Evolutionary conservation across 768 basidiomycete genomes (phyloP).

Genomic region (Filobasidium wieringae): DNA sequence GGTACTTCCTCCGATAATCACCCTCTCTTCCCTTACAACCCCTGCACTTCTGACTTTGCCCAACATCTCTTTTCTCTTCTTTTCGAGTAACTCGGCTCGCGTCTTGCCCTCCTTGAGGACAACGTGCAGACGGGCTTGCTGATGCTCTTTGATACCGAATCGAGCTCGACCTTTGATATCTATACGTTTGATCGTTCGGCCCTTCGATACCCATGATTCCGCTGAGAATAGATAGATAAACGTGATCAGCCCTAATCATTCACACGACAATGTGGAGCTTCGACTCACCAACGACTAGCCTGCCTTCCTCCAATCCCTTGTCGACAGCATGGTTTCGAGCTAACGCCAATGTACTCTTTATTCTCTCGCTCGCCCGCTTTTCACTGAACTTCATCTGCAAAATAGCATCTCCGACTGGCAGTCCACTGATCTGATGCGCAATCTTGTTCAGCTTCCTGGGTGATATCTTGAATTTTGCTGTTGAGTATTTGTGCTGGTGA

Average conservation of each 20-base stretch:
- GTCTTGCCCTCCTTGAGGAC: slow-evolving; percentile 72
- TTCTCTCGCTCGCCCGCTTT: slow-evolving; percentile 72
- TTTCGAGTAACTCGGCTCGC: slow-evolving; percentile 51
- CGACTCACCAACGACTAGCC: slow-evolving; percentile 68
- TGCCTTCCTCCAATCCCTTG: slow-evolving; percentile 59
- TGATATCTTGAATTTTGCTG: slow-evolving; percentile 83
- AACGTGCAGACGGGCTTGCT: slow-evolving; percentile 61
- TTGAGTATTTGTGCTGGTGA: slow-evolving; percentile 78
- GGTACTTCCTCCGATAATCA: slow-evolving; percentile 21
- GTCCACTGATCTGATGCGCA: slow-evolving; percentile 68
- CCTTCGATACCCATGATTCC: slow-evolving; percentile 90
- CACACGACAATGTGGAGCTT: background rate
- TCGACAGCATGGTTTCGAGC: slow-evolving; percentile 78
- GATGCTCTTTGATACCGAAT: slow-evolving; percentile 63
- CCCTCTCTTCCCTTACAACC: slow-evolving; percentile 59
- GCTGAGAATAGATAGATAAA: slow-evolving; percentile 44
- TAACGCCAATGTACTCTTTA: slow-evolving; percentile 76
- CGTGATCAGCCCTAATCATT: background rate
- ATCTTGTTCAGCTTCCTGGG: slow-evolving; percentile 78
- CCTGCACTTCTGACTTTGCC: slow-evolving; percentile 69
- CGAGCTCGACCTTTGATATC: slow-evolving; percentile 78
- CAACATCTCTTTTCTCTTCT: slow-evolving; percentile 56
- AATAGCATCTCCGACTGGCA: slow-evolving; percentile 89
- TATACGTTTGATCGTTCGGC: slow-evolving; percentile 52
- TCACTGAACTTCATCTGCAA: slow-evolving; percentile 93